Base-by-base conservation (phyloP, 305 asterid species). In the Rubia balearica region DNA sequence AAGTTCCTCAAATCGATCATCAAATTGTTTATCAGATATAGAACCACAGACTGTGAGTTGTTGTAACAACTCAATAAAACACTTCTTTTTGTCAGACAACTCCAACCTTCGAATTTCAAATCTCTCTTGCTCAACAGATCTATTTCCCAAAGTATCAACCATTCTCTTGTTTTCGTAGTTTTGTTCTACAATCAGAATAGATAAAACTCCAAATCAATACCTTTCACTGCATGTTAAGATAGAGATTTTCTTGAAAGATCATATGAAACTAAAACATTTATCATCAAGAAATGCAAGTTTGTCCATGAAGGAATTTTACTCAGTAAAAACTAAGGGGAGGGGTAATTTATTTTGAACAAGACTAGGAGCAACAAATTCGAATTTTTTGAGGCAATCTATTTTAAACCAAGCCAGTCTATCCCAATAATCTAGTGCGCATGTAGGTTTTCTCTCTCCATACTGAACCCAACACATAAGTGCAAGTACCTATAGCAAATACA, bases 21-120 rank as follows among this genome's bases (percentile, higher is more conserved):
- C 74, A 56, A 84, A 84, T 41, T 78, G 74, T 14, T 72, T 46
- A 22, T 84, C 78, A 0, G 85, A 74, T 5, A 80, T 70, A 16
- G 80, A 61, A 61, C 73, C 80, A 55, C 85, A 85, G 0, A 71
- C 72, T 6, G 89, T 85, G 13, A 85, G 73, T 51, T 85, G 87
- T 41, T 72, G 76, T 43, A 85, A 65, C 61, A 83, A 55, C 61
- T 78, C 82, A 22, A 82, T 70, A 61, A 80, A 81, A 6, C 89
- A 85, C 67, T 84, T 84, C 38, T n/a, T 78, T 27, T 78, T 80
- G 49, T 84, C 87, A 57, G 91, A 65, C 30, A 87, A 80, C 84
- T 89, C 91, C 45, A 92, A 73, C 73, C 79, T 87, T 69, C 98
- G 82, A 55, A 84, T 85, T 38, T 27, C 75, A 69, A 81, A 84